Evolutionary conservation across 805 yeast species (phyloP).

Genomic region (Candida awuae): DNA sequence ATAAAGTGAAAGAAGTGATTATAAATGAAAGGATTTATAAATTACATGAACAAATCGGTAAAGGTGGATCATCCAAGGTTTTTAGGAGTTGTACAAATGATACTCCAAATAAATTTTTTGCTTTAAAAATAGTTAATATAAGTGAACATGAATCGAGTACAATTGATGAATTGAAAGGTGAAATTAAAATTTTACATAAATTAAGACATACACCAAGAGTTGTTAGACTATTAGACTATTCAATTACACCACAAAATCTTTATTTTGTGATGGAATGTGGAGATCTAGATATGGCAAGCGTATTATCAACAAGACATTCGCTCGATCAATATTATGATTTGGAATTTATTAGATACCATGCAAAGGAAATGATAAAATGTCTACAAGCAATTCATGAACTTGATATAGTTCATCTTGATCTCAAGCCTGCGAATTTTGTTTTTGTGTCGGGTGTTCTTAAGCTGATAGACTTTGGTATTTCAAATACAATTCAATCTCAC

Average conservation of each 20-base stretch:
- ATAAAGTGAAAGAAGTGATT: background rate
- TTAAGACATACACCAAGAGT: constrained; percentile 61
- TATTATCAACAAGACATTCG: constrained; percentile 45
- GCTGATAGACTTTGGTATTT: constrained; percentile 90
- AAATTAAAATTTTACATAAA: constrained; percentile 63
- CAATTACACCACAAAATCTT: constrained; percentile 55
- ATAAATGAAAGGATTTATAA: constrained; percentile 39
- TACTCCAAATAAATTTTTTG: constrained; percentile 41
- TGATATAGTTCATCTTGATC: constrained; percentile 56
- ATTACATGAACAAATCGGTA: constrained; percentile 69
- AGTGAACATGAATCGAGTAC: constrained; percentile 48
- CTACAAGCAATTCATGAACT: constrained; percentile 80
- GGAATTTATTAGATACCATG: constrained; percentile 71
- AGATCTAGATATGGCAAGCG: constrained; percentile 80
- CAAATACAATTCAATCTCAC: constrained; percentile 90
- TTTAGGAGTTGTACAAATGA: constrained; percentile 47
- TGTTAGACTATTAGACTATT: constrained; percentile 67
- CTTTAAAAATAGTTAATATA: constrained; percentile 72
- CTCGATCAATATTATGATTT: constrained; percentile 41
- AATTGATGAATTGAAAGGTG: constrained; percentile 78
- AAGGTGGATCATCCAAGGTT: constrained; percentile 91
- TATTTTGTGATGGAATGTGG: constrained; percentile 91
- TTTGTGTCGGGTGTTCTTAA: constrained; percentile 79
- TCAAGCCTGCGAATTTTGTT: constrained; percentile 61
- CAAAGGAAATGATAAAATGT: constrained; percentile 72